A percentile compares a stretch with the other conserved stretches of the same genome.
These are phyloP conservation scores for Apostasia ramifera DNA, from an alignment of 106 monocot species.

Conservation along the genomic window DNA sequence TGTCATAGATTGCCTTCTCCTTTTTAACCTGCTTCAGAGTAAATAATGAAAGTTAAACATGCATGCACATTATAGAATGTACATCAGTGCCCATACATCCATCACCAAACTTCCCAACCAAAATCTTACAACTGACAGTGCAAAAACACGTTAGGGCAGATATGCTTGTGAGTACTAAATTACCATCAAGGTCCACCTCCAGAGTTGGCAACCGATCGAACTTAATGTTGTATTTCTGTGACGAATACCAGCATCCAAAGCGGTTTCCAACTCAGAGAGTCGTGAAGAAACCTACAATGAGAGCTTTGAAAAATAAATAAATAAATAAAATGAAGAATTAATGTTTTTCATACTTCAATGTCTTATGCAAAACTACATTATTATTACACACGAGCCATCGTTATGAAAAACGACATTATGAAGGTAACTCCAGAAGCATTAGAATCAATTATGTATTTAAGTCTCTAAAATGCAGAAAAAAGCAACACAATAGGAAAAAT, in stretches of 20 bases:
- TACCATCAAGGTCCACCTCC: constrained; percentile 87
- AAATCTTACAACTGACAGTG: not conserved
- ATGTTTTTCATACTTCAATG: too few relatives aligned
- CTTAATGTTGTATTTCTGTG: constrained; percentile 87
- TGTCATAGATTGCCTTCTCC: constrained; percentile 97
- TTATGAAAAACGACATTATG: too few relatives aligned
- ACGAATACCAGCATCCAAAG: constrained; percentile 87
- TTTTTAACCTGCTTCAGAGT: constrained; percentile 61
- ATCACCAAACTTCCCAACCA: not conserved
- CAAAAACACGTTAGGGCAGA: not conserved
- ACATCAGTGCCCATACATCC: not conserved
- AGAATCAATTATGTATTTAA: too few relatives aligned
- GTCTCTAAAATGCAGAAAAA: too few relatives aligned
- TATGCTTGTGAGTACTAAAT: not conserved
- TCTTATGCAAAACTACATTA: too few relatives aligned
- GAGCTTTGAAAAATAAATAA: too few relatives aligned
- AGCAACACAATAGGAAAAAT: too few relatives aligned
- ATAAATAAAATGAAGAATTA: too few relatives aligned
- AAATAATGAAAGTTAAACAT: constrained; percentile 1
- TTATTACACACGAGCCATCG: too few relatives aligned
- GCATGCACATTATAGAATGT: not conserved
- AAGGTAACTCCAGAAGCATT: too few relatives aligned
- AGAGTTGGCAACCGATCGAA: constrained; percentile 67
- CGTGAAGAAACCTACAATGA: constrained; percentile 60
- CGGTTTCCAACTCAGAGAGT: constrained; percentile 90